Percentiles rank a stretch among this genome's conserved stretches.
Conservation (phyloP, 176 grass and related monocot species). For the Ananas comosus region DNA sequence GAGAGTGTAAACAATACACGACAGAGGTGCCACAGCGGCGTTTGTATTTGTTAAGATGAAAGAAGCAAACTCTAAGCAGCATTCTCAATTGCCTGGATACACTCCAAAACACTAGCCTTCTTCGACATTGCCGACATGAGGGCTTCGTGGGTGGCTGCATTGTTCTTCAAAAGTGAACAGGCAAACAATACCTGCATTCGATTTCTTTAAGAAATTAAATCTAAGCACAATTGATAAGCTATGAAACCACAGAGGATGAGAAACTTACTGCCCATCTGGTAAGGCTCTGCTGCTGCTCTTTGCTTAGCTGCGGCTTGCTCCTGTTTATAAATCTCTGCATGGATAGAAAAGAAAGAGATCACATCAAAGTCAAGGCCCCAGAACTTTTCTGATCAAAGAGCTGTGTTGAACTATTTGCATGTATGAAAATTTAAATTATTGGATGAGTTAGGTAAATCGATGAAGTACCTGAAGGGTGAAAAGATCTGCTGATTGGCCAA, state of each 20-base stretch:
- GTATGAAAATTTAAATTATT: background rate
- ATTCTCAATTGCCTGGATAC: slow-evolving; percentile 84
- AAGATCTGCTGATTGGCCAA: slow-evolving; percentile 87
- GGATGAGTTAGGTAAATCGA: background rate
- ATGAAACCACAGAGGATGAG: background rate
- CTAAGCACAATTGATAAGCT: background rate
- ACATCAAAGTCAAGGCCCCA: background rate
- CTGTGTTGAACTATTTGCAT: background rate
- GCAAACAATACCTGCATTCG: slow-evolving; percentile 59
- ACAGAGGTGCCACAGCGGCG: too few species aligned
- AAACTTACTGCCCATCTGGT: slow-evolving; percentile 93
- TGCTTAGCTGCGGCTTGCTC: slow-evolving; percentile 53
- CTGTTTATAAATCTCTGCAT: slow-evolving; percentile 81
- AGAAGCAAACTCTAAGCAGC: slow-evolving; percentile 28
- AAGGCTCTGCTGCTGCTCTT: slow-evolving; percentile 89
- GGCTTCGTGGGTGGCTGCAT: slow-evolving; percentile 54
- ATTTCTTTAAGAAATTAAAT: slow-evolving; percentile 11
- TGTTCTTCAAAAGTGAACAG: slow-evolving; percentile 83
- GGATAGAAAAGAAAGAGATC: background rate
- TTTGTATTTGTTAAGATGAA: background rate
- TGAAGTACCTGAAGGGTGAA: slow-evolving; percentile 66
- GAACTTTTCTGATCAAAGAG: background rate
- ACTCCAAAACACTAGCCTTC: slow-evolving; percentile 61
- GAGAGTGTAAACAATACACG: too few species aligned
- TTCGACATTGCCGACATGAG: slow-evolving; percentile 74